Evolutionary conservation across 176 grass and related monocot species (phyloP), one percentile per base, ranked within the genome.

Genomic region (Tillandsia leiboldiana): DNA sequence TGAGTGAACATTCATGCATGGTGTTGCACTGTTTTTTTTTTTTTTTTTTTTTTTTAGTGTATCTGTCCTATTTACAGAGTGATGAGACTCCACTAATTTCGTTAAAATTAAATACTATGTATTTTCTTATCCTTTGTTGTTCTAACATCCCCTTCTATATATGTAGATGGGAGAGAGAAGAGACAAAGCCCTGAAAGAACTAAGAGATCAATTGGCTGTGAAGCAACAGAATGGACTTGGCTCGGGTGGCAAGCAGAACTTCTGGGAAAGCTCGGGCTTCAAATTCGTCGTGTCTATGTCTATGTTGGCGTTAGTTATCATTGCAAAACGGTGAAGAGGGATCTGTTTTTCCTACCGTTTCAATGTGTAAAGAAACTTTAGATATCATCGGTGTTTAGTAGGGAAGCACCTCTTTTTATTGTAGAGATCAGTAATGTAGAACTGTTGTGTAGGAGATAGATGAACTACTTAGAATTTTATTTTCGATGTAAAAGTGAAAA

Each of bases 201-300:
- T 97, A 63, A 97, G 83, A 84, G 84, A 90, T 79, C 86, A 87
- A 73, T 63, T 93, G 66, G 70, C 72, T n/a, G 72, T 81, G 72
- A 77, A 80, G 62, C 89, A 87, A 22, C 81, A 52, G 10, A 51
- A 50, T 49, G 47, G 24, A 33, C 50, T 33, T 1, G 33, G 3
- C 18, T 67, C 28, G 11, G 63, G 64, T 6, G 54, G 49, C 47
- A 84, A 88, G 48, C 76, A 85, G 14, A 91, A 85, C 49, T 85
- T 99, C 63, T 99, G 94, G 89, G 86, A 93, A 81, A 80, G 70
- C 24, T 76, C 81, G 11, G 82, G 84, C 14, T 97, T 97, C 78
- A 97, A 93, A 75, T 90, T 90, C 66, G 64, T 90, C 1, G 89
- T 85, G 51, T 90, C 89, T 1, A 87, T 93, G 77, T 83, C 84